Percentiles rank a stretch among this genome's conserved stretches.
Conservation (phyloP, 352 stramenopile species). For the Pythium rishiriense region DNA sequence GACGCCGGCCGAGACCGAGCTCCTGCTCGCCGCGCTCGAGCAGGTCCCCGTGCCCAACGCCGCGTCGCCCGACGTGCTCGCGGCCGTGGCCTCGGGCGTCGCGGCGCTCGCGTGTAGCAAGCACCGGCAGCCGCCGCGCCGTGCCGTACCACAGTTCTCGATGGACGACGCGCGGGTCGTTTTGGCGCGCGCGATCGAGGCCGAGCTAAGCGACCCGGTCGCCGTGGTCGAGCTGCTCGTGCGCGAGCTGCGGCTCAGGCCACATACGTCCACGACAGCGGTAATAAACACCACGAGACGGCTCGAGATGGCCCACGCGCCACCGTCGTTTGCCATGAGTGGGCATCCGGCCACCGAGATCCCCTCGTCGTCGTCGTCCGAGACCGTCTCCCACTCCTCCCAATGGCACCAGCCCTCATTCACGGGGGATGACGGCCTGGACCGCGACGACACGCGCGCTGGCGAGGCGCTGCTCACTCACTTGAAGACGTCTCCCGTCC, state of each 20-base stretch:
- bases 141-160: constrained; percentile 39
- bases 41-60: constrained; percentile 49
- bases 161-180: constrained; percentile 35
- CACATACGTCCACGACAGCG: background rate
- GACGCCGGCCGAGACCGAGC: constrained; percentile 48
- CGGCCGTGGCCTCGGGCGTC: constrained; percentile 53
- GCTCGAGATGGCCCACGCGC: background rate
- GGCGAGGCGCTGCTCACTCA: constrained; percentile 28
- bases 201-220: constrained; percentile 7
- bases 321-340: background rate
- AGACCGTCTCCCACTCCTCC: too few relatives aligned
- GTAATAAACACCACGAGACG: background rate
- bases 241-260: constrained; percentile 11
- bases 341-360: background rate
- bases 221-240: constrained; percentile 22
- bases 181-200: constrained; percentile 18
- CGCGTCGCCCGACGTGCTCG: constrained; percentile 47
- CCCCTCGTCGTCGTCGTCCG: background rate
- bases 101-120: constrained; percentile 54
- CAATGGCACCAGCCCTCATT: too few relatives aligned
- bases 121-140: constrained; percentile 40
- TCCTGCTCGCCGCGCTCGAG: constrained; percentile 49
- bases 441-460: constrained; percentile 19
- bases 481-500: constrained; percentile 26
- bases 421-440: background rate